Evolutionary conservation across 2,329 filamentous ascomycete genomes (phyloP).

Genomic region (Ophiostoma perfectum): DNA sequence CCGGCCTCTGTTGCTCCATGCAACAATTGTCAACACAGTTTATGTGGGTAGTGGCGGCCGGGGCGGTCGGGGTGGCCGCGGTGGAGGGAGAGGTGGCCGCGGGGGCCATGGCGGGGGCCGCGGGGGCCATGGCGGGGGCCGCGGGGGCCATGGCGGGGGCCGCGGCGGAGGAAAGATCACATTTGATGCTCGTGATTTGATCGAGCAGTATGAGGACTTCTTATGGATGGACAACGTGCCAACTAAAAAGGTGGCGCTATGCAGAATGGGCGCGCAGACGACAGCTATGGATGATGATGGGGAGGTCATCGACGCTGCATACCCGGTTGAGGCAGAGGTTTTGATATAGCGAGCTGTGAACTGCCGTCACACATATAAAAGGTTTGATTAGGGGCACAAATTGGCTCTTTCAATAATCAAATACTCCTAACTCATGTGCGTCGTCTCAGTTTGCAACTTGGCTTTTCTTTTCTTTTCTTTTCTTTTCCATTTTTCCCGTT

Average conservation of each 20-base stretch:
- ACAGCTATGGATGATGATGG: conserved; percentile 53
- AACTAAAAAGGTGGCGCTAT: conserved; percentile 70
- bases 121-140: conserved; percentile 24
- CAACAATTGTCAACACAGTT: conserved; percentile 79
- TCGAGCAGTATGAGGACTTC: conserved; percentile 58
- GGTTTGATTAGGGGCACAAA: too few species aligned
- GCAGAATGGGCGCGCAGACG: conserved; percentile 69
- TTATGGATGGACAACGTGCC: conserved; percentile 65
- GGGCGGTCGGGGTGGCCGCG: conserved; percentile 25
- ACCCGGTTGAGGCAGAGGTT: conserved; percentile 50
- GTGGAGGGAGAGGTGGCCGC: conserved; percentile 24
- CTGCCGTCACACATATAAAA: not conserved
- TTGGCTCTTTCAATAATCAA: too few species aligned
- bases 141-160: conserved; percentile 27
- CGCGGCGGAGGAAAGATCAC: conserved; percentile 34
- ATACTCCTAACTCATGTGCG: conserved; percentile 13
- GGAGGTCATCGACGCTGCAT: conserved; percentile 46
- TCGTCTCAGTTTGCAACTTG: not conserved
- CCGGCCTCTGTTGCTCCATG: conserved; percentile 68
- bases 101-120: conserved; percentile 24
- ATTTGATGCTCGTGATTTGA: conserved; percentile 51
- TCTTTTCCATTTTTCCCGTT: not conserved
- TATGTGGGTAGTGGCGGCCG: conserved; percentile 50
- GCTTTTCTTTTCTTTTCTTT: not conserved
- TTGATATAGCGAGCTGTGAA: not conserved